These are phyloP conservation scores for Teratosphaeria viscida DNA, from an alignment of 2,329 filamentous ascomycete genomes.

Conservation along the genomic window DNA sequence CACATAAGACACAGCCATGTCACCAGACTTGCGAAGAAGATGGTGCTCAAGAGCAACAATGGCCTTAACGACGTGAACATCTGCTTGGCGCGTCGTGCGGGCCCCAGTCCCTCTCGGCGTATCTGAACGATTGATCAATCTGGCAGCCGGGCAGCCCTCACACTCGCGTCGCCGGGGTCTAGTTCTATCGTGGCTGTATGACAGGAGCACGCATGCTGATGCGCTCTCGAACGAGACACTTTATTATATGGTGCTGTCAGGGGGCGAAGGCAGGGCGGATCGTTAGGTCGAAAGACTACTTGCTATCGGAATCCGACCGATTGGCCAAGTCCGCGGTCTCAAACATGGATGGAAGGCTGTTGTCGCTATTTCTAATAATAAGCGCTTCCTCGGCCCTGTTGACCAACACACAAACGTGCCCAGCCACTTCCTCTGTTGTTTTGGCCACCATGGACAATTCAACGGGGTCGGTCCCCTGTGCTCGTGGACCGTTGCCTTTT, in stretches of 20 bases:
- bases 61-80: not conserved
- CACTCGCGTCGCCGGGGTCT: not conserved
- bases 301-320: not conserved
- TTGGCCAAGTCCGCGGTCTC: not conserved
- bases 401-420: not conserved
- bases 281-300: not conserved
- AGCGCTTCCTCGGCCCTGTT: not conserved
- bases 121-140: not conserved
- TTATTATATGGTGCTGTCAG: not conserved
- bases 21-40: not conserved
- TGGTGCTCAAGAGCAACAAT: not conserved
- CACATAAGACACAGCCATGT: not conserved
- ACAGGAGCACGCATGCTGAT: not conserved
- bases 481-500: too few species aligned
- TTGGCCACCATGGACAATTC: not conserved
- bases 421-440: not conserved
- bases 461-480: too few species aligned
- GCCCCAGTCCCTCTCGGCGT: not conserved
- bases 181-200: not conserved
- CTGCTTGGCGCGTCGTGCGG: not conserved
- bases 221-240: not conserved
- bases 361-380: not conserved
- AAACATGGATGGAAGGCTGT: not conserved
- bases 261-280: not conserved
- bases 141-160: not conserved